A percentile compares a stretch with the other conserved stretches of the same genome.
Conservation (phyloP, 2,329 filamentous ascomycete species). For the Beauveria australis region DNA sequence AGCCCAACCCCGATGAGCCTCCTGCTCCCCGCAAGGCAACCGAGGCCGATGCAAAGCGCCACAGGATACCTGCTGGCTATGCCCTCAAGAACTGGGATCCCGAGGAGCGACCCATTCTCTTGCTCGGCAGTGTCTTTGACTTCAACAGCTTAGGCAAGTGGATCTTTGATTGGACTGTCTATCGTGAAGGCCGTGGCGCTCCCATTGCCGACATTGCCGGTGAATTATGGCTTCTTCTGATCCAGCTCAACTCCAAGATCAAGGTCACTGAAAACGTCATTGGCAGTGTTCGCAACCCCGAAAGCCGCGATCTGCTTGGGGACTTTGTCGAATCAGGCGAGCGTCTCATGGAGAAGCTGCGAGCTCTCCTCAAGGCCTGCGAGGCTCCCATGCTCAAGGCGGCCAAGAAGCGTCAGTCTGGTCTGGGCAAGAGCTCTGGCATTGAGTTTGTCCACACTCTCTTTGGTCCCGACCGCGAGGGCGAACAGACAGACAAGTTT, state of each 20-base stretch:
- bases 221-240: conserved; percentile 89
- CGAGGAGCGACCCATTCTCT: conserved; percentile 82
- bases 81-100: conserved; percentile 99
- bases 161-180: conserved; percentile 99
- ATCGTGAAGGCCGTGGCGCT: conserved; percentile 70
- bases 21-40: conserved; percentile 41
- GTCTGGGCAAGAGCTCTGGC: conserved; percentile 82
- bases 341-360: conserved; percentile 76
- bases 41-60: conserved; percentile 50
- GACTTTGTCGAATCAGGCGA: conserved; percentile 89
- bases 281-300: conserved; percentile 59
- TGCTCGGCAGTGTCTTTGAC: conserved; percentile 93
- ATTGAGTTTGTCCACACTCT: conserved; percentile 94
- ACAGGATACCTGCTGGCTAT: conserved; percentile 80
- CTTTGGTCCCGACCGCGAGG: conserved; percentile 83
- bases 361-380: conserved; percentile 79
- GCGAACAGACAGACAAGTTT: conserved; percentile 83
- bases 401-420: conserved; percentile 59
- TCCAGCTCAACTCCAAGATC: conserved; percentile 88
- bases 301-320: conserved; percentile 72
- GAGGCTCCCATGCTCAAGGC: conserved; percentile 94
- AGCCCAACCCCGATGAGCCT: conserved; percentile 27
- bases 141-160: conserved; percentile 96
- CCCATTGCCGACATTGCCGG: conserved; percentile 87
- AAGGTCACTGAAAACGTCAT: conserved; percentile 80